Conservation (phyloP, 208 protist species). For the Lotmaria passim region DNA sequence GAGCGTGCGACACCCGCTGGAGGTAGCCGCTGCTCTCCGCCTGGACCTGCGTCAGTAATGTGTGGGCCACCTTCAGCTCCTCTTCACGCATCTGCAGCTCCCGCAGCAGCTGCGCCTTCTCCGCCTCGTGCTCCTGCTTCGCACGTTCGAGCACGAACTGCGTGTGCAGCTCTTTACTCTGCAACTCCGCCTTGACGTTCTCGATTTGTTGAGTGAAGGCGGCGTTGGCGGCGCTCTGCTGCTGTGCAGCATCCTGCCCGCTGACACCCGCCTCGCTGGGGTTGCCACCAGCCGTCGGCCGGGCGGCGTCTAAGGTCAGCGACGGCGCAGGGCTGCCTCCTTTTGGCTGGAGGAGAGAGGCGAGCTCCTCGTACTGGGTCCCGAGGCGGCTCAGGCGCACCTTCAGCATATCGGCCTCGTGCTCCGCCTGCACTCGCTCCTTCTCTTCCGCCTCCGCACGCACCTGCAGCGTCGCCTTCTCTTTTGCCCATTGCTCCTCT, state of each 20-base stretch:
- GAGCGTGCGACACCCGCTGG: constrained; percentile 43
- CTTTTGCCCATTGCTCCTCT: constrained; percentile 32
- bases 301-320: neutral
- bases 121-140: constrained; percentile 44
- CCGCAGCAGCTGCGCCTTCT: constrained; percentile 48
- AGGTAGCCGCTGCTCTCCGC: constrained; percentile 43
- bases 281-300: neutral
- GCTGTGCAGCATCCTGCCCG: neutral
- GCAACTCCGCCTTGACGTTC: constrained; percentile 42
- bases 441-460: constrained; percentile 40
- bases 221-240: constrained; percentile 21
- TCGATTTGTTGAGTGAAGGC: constrained; percentile 36
- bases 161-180: constrained; percentile 41
- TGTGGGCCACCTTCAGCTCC: constrained; percentile 59
- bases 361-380: constrained; percentile 35
- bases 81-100: constrained; percentile 71
- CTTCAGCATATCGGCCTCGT: constrained; percentile 29
- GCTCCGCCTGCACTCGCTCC: constrained; percentile 31
- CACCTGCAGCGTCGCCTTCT: constrained; percentile 35
- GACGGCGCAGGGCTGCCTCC: neutral
- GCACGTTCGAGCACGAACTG: constrained; percentile 32
- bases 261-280: no score
- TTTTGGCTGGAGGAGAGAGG: constrained; percentile 24
- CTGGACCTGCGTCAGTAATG: constrained; percentile 69
- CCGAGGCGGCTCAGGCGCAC: constrained; percentile 25